phyloP scores from a whole-genome alignment of 345 rosid species.

The Capsella bursapastoris region DNA sequence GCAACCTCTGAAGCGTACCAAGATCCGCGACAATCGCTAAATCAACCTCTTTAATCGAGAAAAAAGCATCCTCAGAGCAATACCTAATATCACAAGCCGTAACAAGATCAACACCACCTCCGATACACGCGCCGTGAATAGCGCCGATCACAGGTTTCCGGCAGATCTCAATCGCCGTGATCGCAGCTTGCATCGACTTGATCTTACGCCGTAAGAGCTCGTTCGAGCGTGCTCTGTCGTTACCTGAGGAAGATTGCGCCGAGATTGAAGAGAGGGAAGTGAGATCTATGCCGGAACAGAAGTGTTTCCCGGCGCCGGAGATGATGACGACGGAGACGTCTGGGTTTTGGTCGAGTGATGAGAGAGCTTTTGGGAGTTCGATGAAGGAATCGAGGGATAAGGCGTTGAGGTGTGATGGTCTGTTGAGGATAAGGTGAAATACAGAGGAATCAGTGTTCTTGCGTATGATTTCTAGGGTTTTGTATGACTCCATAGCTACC shows the following conservation, averaged over 20 bases:
- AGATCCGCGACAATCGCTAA: slow-evolving; percentile 80
- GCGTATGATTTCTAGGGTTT: slow-evolving; percentile 54
- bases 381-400: slow-evolving; percentile 65
- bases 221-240: slow-evolving; percentile 56
- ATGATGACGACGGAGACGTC: slow-evolving; percentile 57
- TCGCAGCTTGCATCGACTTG: slow-evolving; percentile 67
- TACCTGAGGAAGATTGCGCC: slow-evolving; percentile 23
- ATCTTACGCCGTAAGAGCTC: slow-evolving; percentile 63
- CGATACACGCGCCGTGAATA: slow-evolving; percentile 79
- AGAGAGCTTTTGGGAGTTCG: slow-evolving; percentile 71
- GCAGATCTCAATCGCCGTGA: slow-evolving; percentile 78
- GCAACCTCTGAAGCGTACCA: slow-evolving; percentile 86
- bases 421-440: slow-evolving; percentile 60
- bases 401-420: slow-evolving; percentile 67
- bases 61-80: slow-evolving; percentile 64
- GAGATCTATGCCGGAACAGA: slow-evolving; percentile 86
- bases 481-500: slow-evolving; percentile 48
- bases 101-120: slow-evolving; percentile 67
- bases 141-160: slow-evolving; percentile 81
- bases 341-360: slow-evolving; percentile 66
- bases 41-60: slow-evolving; percentile 85
- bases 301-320: slow-evolving; percentile 71
- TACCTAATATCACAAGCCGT: slow-evolving; percentile 85
- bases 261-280: slow-evolving; percentile 41
- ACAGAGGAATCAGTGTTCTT: slow-evolving; percentile 52